Base-by-base conservation (phyloP, 2,329 filamentous ascomycete species). In the Chrysoporthe austroafricana region DNA sequence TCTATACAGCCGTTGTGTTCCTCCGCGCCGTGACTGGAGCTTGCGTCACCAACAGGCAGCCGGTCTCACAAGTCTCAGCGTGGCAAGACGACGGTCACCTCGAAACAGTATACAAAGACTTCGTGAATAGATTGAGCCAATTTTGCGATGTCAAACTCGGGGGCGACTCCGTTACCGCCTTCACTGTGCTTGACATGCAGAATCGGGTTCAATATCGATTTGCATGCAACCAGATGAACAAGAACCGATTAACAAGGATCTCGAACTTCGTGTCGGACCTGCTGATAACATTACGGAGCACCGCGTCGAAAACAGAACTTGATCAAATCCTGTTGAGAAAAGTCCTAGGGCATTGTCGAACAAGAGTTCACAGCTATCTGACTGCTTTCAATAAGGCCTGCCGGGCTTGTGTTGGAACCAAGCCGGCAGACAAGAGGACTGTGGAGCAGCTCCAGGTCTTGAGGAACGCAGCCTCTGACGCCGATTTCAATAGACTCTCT, bases 81-180 rank as follows among this genome's bases (percentile, higher is more conserved):
- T 60, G 34, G 63, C 34, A 58, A 26, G 9, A 11, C 32, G 57
- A 54, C 54, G 43, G 21, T 34, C 32, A 36, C 9, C 44, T 42
- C 5, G 60, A 67, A 14, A 18, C 11, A 9, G 44, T 11, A 13
- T 69, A 64, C 48, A 21, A 56, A 14, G 43, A 63, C 4, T 69
- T 66, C 39, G 57, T 71, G 11, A 70, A 71, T 34, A 70, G 63
- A 34, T 46, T 71, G 8, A 64, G 63, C 21, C 66, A 70, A 13
- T 46, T 70, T 46, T 71, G 70, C 58, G 70, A 71, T 39, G 18
- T 44, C 61, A 64, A 14, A 13, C 52, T 42, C 3, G 62, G 57
- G 3, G 69, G 69, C 14, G 42, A 56, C 14, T 59, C 68, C 4
- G 66, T 71, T 1, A 70, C 70, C 1, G 64, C 70, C 2, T 61